Evolutionary conservation across 768 basidiomycete species (phyloP), one percentile per base, ranked within the genome.

Genomic region (Naganishia antarctica): DNA sequence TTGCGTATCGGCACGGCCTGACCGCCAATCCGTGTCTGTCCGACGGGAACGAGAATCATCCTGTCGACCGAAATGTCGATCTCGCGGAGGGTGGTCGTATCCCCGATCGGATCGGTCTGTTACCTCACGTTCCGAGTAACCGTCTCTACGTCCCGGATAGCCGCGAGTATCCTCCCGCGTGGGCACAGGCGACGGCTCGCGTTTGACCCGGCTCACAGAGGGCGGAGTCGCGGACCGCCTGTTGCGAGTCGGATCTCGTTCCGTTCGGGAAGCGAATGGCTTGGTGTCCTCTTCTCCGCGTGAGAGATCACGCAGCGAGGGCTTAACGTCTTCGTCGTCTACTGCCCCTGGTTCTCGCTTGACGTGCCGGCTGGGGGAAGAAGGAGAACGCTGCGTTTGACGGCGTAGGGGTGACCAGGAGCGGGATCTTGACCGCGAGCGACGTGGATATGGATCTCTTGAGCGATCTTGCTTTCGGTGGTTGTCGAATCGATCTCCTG

Each of bases 301-400:
- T 31, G 29, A 31, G 15, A n/a, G 50, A 40, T 40, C 37, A 7
- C 8, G 16, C 7, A 28, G 50, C 29, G 32, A 51, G 9, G 50
- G 50, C 31, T 51, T 51, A 31, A 51, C 50, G 21, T 51, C 50
- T 31, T 29, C 50, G n/a, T 51, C n/a, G n/a, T n/a, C n/a, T n/a
- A n/a, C n/a, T n/a, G n/a, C n/a, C n/a, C n/a, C 50, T 26, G 50
- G 31, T 51, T 51, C 50, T n/a, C 34, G 28, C 32, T 51, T 51
- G 15, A 51, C 31, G 21, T n/a, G n/a, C 18, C 7, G 15, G n/a
- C 50, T 51, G 15, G 50, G 29, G 7, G 50, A 46, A n/a, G n/a
- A n/a, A n/a, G n/a, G n/a, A n/a, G n/a, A n/a, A n/a, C n/a, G n/a
- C n/a, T n/a, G n/a, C n/a, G n/a, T n/a, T 51, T 31, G 50, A 51